These are phyloP conservation scores for Musa beccarii DNA, from an alignment of 176 grass and related monocot species.

Conservation along the genomic window DNA sequence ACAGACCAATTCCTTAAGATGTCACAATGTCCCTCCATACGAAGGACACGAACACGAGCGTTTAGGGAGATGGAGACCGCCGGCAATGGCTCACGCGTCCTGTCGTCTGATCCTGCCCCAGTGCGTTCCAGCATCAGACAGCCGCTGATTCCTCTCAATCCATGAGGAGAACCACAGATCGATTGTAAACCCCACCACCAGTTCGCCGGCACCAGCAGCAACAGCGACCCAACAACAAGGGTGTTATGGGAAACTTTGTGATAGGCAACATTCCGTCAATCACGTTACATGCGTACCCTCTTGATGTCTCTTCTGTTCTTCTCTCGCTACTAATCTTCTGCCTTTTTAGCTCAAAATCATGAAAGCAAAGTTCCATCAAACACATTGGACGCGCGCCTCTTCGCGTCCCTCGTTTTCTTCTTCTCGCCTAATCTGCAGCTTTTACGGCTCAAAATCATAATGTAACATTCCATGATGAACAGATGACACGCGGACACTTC, in stretches of 20 bases:
- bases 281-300: not conserved
- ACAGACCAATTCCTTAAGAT: too few species aligned
- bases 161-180: not conserved
- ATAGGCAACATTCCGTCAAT: not conserved
- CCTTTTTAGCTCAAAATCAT: not conserved
- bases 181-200: slow-evolving; percentile 1
- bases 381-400: not conserved
- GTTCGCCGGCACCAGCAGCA: slow-evolving; percentile 3
- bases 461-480: not conserved
- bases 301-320: not conserved
- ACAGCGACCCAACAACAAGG: slow-evolving; percentile 38
- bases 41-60: too few species aligned
- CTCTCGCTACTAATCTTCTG: not conserved
- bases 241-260: slow-evolving; percentile 28
- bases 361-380: not conserved
- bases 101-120: not conserved
- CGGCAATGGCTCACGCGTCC: not conserved
- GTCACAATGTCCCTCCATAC: too few species aligned
- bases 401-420: not conserved
- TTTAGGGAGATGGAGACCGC: too few species aligned
- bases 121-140: not conserved
- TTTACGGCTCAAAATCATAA: not conserved
- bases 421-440: not conserved
- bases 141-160: not conserved
- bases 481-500: too few species aligned